Percentiles rank a stretch among this genome's conserved stretches.
Conservation (phyloP, 345 rosid genomes). For the Kernera saxatilis region DNA sequence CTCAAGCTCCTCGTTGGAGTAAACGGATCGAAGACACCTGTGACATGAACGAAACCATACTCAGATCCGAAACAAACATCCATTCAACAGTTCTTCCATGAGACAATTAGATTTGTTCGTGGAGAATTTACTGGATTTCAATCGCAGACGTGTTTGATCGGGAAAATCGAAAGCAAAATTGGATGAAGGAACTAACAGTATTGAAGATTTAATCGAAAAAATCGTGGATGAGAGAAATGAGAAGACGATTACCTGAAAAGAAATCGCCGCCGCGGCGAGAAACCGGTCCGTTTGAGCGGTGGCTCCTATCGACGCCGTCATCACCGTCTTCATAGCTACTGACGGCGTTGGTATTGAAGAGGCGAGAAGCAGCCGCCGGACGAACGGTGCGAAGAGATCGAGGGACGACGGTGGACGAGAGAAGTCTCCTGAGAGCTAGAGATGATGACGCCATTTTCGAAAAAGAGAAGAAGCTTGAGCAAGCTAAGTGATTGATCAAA, state of each 20-base stretch:
- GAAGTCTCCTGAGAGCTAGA: slow-evolving; percentile 32
- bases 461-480: neutral
- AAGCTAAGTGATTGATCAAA: neutral
- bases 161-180: neutral
- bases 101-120: too few relatives aligned
- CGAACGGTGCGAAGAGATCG: slow-evolving; percentile 7
- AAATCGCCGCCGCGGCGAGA: neutral
- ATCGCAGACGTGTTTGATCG: too few relatives aligned
- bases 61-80: neutral
- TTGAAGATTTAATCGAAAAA: neutral
- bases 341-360: slow-evolving; percentile 33
- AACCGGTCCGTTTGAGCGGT: neutral
- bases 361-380: slow-evolving; percentile 22
- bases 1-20: slow-evolving; percentile 36
- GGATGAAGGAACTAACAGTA: neutral
- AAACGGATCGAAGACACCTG: slow-evolving; percentile 32
- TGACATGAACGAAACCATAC: neutral
- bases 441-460: slow-evolving; percentile 33
- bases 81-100: neutral
- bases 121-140: too few relatives aligned
- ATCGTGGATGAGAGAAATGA: neutral
- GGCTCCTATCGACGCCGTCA: neutral
- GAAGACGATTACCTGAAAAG: slow-evolving; percentile 5
- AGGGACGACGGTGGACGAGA: slow-evolving; percentile 24
- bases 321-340: slow-evolving; percentile 9